Conservation (phyloP, 208 protist genomes). For the Trypanosoma caninum region DNA sequence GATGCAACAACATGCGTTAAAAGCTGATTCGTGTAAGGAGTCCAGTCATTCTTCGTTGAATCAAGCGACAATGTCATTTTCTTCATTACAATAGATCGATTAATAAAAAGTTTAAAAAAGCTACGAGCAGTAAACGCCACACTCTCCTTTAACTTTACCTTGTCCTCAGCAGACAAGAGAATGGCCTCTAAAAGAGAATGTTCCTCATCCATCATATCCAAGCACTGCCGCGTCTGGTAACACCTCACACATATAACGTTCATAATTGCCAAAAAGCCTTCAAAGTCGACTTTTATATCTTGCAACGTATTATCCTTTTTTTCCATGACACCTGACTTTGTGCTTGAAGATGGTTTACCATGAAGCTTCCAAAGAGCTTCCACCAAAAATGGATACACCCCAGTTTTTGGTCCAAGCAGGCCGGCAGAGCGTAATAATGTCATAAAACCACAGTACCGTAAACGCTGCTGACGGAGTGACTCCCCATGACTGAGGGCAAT, state of each 20-base stretch:
- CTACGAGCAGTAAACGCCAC: constrained; percentile 55
- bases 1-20: constrained; percentile 60
- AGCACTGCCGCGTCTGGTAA: constrained; percentile 57
- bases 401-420: constrained; percentile 53
- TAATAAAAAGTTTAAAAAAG: constrained; percentile 65
- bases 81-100: constrained; percentile 42
- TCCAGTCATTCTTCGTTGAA: constrained; percentile 56
- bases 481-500: constrained; percentile 82
- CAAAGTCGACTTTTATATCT: constrained; percentile 49
- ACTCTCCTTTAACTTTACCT: constrained; percentile 52
- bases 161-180: constrained; percentile 63
- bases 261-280: constrained; percentile 83
- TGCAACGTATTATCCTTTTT: constrained; percentile 4
- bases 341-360: neutral
- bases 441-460: constrained; percentile 57
- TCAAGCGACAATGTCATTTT: constrained; percentile 50
- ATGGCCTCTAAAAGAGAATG: constrained; percentile 38
- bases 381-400: constrained; percentile 67
- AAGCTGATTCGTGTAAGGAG: constrained; percentile 54
- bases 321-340: neutral
- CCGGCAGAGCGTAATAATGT: constrained; percentile 55
- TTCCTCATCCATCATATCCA: constrained; percentile 26
- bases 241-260: constrained; percentile 80
- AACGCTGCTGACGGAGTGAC: constrained; percentile 27
- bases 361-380: constrained; percentile 62